A percentile compares a stretch with the other conserved stretches of the same genome.
phyloP scores from a whole-genome alignment of 2,329 filamentous ascomycete species.

The Niveomyces coronatus region DNA sequence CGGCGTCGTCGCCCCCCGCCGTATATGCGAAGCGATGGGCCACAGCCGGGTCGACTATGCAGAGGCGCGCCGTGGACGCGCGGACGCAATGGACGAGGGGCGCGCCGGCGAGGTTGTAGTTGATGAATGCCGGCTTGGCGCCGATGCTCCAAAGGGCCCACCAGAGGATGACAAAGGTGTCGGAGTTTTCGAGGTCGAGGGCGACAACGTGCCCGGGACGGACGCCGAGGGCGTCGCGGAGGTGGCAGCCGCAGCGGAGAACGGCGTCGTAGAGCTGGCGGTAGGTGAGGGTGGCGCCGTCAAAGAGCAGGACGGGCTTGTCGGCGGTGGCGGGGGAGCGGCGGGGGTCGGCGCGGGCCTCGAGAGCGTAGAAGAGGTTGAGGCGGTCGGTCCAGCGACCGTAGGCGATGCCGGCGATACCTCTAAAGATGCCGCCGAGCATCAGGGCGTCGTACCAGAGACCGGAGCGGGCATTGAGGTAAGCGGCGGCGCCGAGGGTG shows the following conservation, averaged over 20 bases:
- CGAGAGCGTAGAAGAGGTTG: constrained; percentile 69
- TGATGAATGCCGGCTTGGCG: constrained; percentile 75
- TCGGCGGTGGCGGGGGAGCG: constrained; percentile 31
- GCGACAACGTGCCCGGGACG: constrained; percentile 67
- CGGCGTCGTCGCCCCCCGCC: no score
- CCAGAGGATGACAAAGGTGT: constrained; percentile 66
- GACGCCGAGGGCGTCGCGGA: constrained; percentile 53
- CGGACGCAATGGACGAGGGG: constrained; percentile 65
- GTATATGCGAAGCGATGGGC: no score
- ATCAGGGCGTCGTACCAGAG: constrained; percentile 21
- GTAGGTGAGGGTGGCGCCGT: constrained; percentile 61
- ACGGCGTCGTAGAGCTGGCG: constrained; percentile 59
- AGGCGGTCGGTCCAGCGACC: constrained; percentile 48
- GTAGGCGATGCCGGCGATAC: constrained; percentile 30
- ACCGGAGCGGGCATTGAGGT: background rate
- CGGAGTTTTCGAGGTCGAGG: constrained; percentile 70
- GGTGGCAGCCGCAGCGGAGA: constrained; percentile 65
- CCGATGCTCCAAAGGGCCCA: constrained; percentile 76
- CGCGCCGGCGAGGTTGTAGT: constrained; percentile 68
- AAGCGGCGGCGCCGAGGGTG: background rate
- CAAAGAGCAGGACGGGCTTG: constrained; percentile 53
- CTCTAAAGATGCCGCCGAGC: constrained; percentile 41
- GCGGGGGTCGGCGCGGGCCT: constrained; percentile 47
- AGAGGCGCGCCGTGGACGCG: constrained; percentile 53
- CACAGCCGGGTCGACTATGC: constrained; percentile 59